Conservation (phyloP, 2,329 filamentous ascomycete species). For the Bimuria novae-zelandiae region DNA sequence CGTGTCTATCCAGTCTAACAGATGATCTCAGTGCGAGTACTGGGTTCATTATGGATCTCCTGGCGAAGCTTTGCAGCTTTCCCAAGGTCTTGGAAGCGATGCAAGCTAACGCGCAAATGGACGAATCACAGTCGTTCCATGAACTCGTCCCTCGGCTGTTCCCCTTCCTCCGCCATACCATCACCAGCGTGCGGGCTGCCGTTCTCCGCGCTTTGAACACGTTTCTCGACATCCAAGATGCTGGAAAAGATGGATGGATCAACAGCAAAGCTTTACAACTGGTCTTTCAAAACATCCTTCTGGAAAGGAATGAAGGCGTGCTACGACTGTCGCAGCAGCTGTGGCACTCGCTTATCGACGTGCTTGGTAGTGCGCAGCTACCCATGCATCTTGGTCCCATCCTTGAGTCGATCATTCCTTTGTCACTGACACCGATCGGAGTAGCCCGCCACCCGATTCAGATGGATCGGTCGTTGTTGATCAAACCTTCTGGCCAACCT, state of each 20-base stretch:
- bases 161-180: constrained; percentile 94
- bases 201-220: constrained; percentile 92
- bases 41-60: constrained; percentile 95
- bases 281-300: constrained; percentile 92
- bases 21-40: constrained; percentile 97
- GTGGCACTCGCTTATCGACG: constrained; percentile 78
- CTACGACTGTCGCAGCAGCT: constrained; percentile 83
- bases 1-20: constrained; percentile 93
- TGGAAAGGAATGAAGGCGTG: constrained; percentile 86
- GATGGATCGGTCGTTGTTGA: constrained; percentile 87
- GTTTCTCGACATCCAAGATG: constrained; percentile 83
- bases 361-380: constrained; percentile 68
- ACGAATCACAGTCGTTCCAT: constrained; percentile 87
- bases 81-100: constrained; percentile 90
- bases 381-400: constrained; percentile 75
- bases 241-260: constrained; percentile 85
- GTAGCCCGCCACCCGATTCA: constrained; percentile 88
- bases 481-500: constrained; percentile 87
- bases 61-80: constrained; percentile 94
- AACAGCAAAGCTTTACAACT: constrained; percentile 86
- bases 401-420: constrained; percentile 77
- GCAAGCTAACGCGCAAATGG: constrained; percentile 77
- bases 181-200: constrained; percentile 90
- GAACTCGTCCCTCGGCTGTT: constrained; percentile 91
- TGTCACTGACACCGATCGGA: constrained; percentile 89